phyloP scores from a whole-genome alignment of 1,139 yeast genomes.

The Saccharomyces hybrid region DNA sequence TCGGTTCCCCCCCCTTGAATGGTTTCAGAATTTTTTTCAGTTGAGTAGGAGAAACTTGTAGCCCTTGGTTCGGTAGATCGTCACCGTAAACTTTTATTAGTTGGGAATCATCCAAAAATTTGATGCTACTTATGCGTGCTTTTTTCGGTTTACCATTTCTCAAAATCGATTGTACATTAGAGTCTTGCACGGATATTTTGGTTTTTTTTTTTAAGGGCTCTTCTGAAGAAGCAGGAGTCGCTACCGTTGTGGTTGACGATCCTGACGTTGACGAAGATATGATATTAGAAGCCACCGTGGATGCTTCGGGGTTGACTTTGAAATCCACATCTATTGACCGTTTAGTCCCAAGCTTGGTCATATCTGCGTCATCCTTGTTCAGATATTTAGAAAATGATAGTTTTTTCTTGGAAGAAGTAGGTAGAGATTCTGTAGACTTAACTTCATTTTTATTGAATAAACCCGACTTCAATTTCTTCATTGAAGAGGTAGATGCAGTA shows the following conservation, averaged over 20 bases:
- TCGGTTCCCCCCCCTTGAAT: slow-evolving; percentile 31
- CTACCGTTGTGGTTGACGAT: slow-evolving; percentile 1
- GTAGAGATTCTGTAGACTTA: slow-evolving; percentile 3
- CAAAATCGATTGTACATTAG: slow-evolving; percentile 17
- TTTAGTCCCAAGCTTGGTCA: slow-evolving; percentile 12
- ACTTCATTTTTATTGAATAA: background rate
- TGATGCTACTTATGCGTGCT: slow-evolving; percentile 13
- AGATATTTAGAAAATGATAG: slow-evolving; percentile 31
- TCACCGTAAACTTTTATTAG: slow-evolving; percentile 30
- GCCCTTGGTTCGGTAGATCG: slow-evolving; percentile 27
- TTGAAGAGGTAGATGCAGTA: background rate
- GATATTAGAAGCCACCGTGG: background rate
- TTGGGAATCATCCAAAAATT: slow-evolving; percentile 23
- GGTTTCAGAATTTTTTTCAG: slow-evolving; percentile 30
- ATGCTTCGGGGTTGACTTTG: background rate
- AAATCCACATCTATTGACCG: slow-evolving; percentile 9
- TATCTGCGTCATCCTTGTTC: slow-evolving; percentile 23
- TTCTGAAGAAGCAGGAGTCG: slow-evolving; percentile 3
- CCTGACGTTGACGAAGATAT: background rate
- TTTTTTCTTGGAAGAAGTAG: slow-evolving; percentile 20
- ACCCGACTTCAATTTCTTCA: background rate
- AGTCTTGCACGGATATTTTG: slow-evolving; percentile 2
- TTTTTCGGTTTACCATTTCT: slow-evolving; percentile 10
- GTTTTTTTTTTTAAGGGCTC: slow-evolving; percentile 4
- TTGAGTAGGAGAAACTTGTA: slow-evolving; percentile 25